Base-by-base conservation (phyloP, 2,329 filamentous ascomycete genomes). In the Erysiphe pulchra region DNA sequence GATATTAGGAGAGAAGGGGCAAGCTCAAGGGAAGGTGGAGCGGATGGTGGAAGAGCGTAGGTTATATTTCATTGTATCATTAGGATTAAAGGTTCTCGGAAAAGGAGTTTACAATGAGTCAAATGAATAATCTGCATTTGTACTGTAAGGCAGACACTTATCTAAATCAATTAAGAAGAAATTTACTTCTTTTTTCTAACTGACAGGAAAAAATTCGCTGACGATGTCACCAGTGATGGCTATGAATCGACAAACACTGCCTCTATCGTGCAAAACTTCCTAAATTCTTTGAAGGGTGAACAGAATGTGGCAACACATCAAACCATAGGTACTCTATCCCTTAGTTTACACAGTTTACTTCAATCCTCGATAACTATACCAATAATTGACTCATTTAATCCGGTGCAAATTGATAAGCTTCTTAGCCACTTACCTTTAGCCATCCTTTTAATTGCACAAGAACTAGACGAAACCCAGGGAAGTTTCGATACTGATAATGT, bases 21-120 rank as follows among this genome's bases (percentile, higher is more conserved):
- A 61, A 77, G 75, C 54, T 75, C 87, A 52, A 73, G 92, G 65
- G 85, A 93, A 63, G 90, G 87, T 49, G 90, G 92, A 60, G 84
- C 84, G 55, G 90, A 95, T 64, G 90, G 92, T 58, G 92, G 83
- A 65, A 77, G 90, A 94, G 90, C 87, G 90, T 98, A 95, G 87
- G 92, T 98, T 63, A 55, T 46, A 37, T 55, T 53, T 50, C 52
- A 52, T 57, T 49, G 46, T 50, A 52, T 49, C 28, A 50, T 44
- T 46, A 42, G 48, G 48, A 50, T 50, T 50, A 50, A 47, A 56
- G 55, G 51, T 50, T 47, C 49, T 50, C 52, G 41, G 51, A 49
- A 48, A 50, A 47, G 48, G 47, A 28, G 24, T 7, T 28, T 5
- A 28, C 24, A 28, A 28, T 28, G 24, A 28, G 24, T 28, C 46